These are phyloP conservation scores for Aspergillus nanangensis DNA, from an alignment of 495 filamentous ascomycete species.

Conservation along the genomic window DNA sequence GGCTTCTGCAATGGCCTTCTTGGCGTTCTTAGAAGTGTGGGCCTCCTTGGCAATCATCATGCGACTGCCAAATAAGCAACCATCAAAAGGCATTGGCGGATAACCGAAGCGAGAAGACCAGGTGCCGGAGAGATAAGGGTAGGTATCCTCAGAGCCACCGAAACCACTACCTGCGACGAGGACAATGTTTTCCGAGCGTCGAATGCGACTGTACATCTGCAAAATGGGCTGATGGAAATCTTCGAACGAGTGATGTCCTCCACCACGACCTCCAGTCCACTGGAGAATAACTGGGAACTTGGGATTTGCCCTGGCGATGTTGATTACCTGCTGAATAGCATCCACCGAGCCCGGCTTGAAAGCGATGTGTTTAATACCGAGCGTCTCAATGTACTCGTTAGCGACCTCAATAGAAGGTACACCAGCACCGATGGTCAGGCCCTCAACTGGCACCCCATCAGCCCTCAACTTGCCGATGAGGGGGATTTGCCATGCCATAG, in stretches of 20 bases:
- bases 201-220: constrained; percentile 83
- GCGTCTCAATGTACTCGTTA: constrained; percentile 87
- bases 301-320: constrained; percentile 87
- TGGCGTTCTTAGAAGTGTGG: constrained; percentile 86
- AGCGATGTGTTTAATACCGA: constrained; percentile 90
- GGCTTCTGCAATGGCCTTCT: constrained; percentile 91
- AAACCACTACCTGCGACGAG: constrained; percentile 90
- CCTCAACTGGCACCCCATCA: constrained; percentile 90
- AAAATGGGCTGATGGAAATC: constrained; percentile 93
- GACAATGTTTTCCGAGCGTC: constrained; percentile 78
- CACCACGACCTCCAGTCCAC: constrained; percentile 92
- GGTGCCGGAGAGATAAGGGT: constrained; percentile 83
- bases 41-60: constrained; percentile 96
- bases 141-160: constrained; percentile 85
- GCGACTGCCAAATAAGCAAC: constrained; percentile 82
- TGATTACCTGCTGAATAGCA: constrained; percentile 84
- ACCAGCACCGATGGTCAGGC: constrained; percentile 89
- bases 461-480: constrained; percentile 77
- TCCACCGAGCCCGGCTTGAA: constrained; percentile 94
- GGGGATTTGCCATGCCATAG: constrained; percentile 98
- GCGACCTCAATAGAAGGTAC: constrained; percentile 92
- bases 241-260: constrained; percentile 92
- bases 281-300: constrained; percentile 86
- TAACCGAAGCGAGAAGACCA: constrained; percentile 86
- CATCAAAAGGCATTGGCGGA: constrained; percentile 91